These are phyloP conservation scores for Naumovozyma castellii DNA, from an alignment of 805 yeast genomes.

Conservation along the genomic window DNA sequence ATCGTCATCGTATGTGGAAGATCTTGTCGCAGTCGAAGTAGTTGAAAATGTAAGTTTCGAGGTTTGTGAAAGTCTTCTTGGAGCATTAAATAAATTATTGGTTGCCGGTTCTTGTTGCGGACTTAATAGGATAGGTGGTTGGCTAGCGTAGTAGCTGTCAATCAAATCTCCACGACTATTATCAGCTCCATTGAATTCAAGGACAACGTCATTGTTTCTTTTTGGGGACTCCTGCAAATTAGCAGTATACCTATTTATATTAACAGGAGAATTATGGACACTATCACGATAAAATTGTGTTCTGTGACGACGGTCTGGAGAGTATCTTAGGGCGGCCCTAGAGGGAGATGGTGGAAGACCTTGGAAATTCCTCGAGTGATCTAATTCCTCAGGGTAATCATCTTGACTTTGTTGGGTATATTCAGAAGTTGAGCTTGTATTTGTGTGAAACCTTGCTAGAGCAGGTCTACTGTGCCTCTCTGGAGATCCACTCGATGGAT, in stretches of 20 bases:
- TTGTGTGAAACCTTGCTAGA: conserved; percentile 22
- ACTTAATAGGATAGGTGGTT: conserved; percentile 6
- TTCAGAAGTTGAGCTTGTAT: conserved; percentile 13
- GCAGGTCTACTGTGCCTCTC: conserved; percentile 20
- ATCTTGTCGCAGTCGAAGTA: conserved; percentile 20
- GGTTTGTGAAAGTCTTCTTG: conserved; percentile 15
- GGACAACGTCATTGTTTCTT: conserved; percentile 43
- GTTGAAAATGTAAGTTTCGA: conserved; percentile 18
- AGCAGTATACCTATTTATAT: conserved; percentile 53
- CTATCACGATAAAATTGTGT: conserved; percentile 26
- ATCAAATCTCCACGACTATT: conserved; percentile 22
- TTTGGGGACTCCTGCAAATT: conserved; percentile 67
- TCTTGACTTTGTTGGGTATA: background rate
- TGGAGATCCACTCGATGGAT: conserved; percentile 23
- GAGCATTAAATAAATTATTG: conserved; percentile 7
- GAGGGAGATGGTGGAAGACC: conserved; percentile 34
- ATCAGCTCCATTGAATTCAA: conserved; percentile 36
- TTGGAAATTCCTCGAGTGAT: conserved; percentile 23
- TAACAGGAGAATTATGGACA: conserved; percentile 29
- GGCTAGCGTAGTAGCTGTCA: conserved; percentile 15
- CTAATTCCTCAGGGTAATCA: background rate
- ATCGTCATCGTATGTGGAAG: conserved; percentile 12
- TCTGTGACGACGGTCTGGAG: conserved; percentile 33
- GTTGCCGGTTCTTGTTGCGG: conserved; percentile 1
- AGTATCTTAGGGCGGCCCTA: conserved; percentile 31